A percentile compares a stretch with the other conserved stretches of the same genome.
phyloP scores from a whole-genome alignment of 352 stramenopile genomes.

The Phytophthora fragariaefolia region DNA sequence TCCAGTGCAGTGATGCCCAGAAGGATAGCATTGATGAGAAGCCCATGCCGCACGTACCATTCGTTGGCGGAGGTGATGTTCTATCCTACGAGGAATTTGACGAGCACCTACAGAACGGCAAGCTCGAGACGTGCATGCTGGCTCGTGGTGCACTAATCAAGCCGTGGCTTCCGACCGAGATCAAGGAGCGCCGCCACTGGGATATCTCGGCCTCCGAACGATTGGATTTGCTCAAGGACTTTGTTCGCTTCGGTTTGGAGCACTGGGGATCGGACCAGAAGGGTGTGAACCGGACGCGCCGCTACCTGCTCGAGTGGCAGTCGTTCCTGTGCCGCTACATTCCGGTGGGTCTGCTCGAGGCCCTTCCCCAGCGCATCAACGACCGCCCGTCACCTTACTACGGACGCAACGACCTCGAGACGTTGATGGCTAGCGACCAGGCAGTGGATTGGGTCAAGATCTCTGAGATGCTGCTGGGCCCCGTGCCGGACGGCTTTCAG shows the following conservation, averaged over 20 bases:
- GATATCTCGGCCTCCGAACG: constrained; percentile 97
- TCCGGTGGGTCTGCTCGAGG: constrained; percentile 96
- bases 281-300: constrained; percentile 97
- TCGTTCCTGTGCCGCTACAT: constrained; percentile 99
- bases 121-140: constrained; percentile 91
- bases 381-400: constrained; percentile 94
- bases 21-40: constrained; percentile 27
- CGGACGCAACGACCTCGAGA: constrained; percentile 97
- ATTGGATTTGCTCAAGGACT: constrained; percentile 97
- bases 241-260: constrained; percentile 97
- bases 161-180: constrained; percentile 98
- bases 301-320: constrained; percentile 99
- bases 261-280: constrained; percentile 99
- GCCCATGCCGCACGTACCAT: constrained; percentile 58
- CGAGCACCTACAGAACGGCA: constrained; percentile 79
- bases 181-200: constrained; percentile 97
- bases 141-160: constrained; percentile 97
- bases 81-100: constrained; percentile 88
- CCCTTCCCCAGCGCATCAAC: constrained; percentile 97
- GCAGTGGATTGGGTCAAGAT: constrained; percentile 99
- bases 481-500: constrained; percentile 90
- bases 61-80: constrained; percentile 94
- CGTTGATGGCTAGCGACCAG: constrained; percentile 96
- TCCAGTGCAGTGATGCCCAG: constrained; percentile 80
- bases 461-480: constrained; percentile 98